Percentiles rank a stretch among this genome's conserved stretches.
Evolutionary conservation across 2,329 filamentous ascomycete species (phyloP).

Genomic region (Aspergillus eucalypticola): DNA sequence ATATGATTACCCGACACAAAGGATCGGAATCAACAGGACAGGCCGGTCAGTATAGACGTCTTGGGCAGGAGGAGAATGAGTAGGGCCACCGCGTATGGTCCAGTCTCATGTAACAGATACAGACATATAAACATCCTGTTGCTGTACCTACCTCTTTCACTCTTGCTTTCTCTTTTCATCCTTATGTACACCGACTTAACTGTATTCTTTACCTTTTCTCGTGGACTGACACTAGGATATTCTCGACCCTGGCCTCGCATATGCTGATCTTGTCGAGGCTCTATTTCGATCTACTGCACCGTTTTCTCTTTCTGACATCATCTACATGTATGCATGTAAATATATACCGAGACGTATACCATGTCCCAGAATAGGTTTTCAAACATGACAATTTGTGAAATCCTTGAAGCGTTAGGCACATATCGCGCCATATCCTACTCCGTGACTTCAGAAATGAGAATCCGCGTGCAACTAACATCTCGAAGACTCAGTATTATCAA

Average conservation of each 20-base stretch:
- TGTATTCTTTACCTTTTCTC: background rate
- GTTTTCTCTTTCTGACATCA: too few species aligned
- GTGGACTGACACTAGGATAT: background rate
- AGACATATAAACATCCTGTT: conserved; percentile 1
- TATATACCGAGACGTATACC: too few species aligned
- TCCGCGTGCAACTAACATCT: too few species aligned
- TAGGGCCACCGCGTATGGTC: background rate
- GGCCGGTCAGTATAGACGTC: conserved; percentile 45
- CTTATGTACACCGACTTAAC: background rate
- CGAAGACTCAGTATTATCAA: too few species aligned
- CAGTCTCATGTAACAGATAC: background rate
- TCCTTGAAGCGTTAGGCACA: too few species aligned
- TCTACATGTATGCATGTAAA: too few species aligned
- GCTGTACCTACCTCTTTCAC: background rate
- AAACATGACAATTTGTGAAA: too few species aligned
- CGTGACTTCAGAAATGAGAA: too few species aligned
- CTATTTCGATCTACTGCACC: too few species aligned
- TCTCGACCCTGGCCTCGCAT: background rate
- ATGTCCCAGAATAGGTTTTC: too few species aligned
- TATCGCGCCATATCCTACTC: too few species aligned
- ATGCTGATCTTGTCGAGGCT: background rate
- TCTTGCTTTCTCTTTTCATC: background rate
- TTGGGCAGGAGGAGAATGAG: conserved; percentile 47
- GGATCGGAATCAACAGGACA: conserved; percentile 39
- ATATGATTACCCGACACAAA: conserved; percentile 60